Evolutionary conservation across 2,329 filamentous ascomycete species (phyloP).

Genomic region (Thelonectria rubi): DNA sequence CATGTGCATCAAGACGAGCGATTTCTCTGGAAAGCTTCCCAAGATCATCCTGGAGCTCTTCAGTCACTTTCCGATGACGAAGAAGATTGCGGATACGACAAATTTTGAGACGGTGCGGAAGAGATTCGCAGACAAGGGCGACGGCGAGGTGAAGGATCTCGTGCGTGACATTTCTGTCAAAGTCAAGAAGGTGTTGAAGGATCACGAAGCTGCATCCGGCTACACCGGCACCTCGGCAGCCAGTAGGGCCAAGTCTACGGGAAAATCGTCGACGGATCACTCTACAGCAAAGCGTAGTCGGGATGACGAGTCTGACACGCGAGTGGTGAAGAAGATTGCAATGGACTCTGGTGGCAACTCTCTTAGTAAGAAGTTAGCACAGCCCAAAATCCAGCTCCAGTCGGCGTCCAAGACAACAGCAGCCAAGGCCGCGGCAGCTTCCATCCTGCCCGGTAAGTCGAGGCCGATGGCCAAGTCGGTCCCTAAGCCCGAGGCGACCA

Average conservation of each 20-base stretch:
- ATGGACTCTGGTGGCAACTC: constrained; percentile 50
- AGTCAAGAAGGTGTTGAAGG: constrained; percentile 54
- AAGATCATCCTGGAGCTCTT: constrained; percentile 68
- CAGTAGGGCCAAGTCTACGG: constrained; percentile 48
- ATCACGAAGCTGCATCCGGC: constrained; percentile 48
- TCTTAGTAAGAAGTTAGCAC: constrained; percentile 53
- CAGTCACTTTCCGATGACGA: constrained; percentile 68
- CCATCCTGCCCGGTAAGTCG: constrained; percentile 59
- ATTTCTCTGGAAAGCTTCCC: constrained; percentile 63
- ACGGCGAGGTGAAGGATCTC: constrained; percentile 69
- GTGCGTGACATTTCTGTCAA: constrained; percentile 65
- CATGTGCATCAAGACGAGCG: constrained; percentile 60
- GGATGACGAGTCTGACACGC: constrained; percentile 53
- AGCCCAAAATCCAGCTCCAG: constrained; percentile 46
- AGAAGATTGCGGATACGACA: constrained; percentile 68
- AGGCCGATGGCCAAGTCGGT: constrained; percentile 55
- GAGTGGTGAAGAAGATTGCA: constrained; percentile 54
- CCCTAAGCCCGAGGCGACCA: constrained; percentile 47
- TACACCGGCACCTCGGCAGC: constrained; percentile 53
- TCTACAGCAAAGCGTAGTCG: constrained; percentile 49
- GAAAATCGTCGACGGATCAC: constrained; percentile 44
- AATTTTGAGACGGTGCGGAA: constrained; percentile 73
- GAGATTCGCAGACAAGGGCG: constrained; percentile 70
- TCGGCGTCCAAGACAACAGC: constrained; percentile 43
- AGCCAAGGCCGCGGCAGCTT: constrained; percentile 45